Conservation (phyloP, 768 basidiomycete genomes). For the Lactifluus echinatus region DNA sequence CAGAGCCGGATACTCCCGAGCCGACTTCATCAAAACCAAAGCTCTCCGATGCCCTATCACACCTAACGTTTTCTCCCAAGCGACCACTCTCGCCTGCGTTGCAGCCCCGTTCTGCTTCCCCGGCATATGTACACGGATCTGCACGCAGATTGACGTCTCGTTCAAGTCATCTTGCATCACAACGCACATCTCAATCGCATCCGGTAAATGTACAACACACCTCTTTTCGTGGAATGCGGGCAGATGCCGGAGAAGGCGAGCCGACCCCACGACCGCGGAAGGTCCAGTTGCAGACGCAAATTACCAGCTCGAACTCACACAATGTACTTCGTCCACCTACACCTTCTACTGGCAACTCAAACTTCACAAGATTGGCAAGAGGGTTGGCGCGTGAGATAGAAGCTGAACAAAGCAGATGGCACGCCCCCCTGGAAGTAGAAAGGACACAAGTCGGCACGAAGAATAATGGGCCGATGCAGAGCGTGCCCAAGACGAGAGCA, state of each 20-base stretch:
- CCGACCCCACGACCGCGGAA: slow-evolving; percentile 18
- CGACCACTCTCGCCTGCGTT: slow-evolving; percentile 42
- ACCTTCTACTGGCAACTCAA: slow-evolving; percentile 44
- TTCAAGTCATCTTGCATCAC: neutral
- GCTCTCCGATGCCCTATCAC: slow-evolving; percentile 61
- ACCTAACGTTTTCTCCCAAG: slow-evolving; percentile 67
- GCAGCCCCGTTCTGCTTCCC: slow-evolving; percentile 6
- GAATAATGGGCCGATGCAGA: neutral
- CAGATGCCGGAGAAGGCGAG: slow-evolving; percentile 7
- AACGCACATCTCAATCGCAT: neutral
- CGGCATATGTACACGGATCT: neutral
- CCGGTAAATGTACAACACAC: neutral
- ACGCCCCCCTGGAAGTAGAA: slow-evolving; percentile 8
- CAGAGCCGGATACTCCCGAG: slow-evolving; percentile 36
- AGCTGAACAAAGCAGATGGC: slow-evolving; percentile 27
- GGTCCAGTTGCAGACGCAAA: neutral
- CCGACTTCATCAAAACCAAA: slow-evolving; percentile 44
- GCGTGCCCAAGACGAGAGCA: neutral
- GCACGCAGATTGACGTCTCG: neutral
- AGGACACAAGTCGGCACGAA: neutral
- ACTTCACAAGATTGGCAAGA: slow-evolving; percentile 52
- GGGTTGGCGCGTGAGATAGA: slow-evolving; percentile 50
- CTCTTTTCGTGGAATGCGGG: slow-evolving; percentile 4
- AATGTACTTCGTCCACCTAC: slow-evolving; percentile 53
- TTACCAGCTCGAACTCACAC: slow-evolving; percentile 39